Evolutionary conservation across 2,329 filamentous ascomycete genomes (phyloP).

Genomic region (Didymella keratinophila): DNA sequence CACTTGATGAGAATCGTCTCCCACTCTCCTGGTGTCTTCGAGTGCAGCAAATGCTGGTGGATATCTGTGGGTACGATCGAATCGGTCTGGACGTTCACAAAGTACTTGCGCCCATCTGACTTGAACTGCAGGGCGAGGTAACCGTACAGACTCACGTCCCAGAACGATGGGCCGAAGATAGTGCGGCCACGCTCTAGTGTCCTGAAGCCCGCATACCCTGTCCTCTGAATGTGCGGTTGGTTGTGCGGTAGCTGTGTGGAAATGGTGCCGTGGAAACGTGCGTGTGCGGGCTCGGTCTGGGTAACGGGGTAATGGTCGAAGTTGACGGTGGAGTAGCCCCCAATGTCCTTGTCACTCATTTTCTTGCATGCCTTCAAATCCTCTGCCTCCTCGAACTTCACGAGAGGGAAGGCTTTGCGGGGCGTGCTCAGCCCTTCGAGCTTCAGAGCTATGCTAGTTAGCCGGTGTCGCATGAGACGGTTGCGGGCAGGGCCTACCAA

Average conservation of each 20-base stretch:
- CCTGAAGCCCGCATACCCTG: slow-evolving; percentile 89
- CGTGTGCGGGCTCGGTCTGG: slow-evolving; percentile 68
- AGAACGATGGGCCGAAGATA: slow-evolving; percentile 84
- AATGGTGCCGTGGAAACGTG: slow-evolving; percentile 86
- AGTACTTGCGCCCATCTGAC: slow-evolving; percentile 89
- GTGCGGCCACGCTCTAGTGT: slow-evolving; percentile 79
- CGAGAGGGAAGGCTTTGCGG: slow-evolving; percentile 68
- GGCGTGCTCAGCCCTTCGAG: slow-evolving; percentile 74
- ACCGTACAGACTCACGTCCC: slow-evolving; percentile 88
- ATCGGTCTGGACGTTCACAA: slow-evolving; percentile 95
- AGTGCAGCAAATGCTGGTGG: slow-evolving; percentile 90
- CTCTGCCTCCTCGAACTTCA: slow-evolving; percentile 65
- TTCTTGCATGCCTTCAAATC: slow-evolving; percentile 66
- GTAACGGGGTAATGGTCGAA: slow-evolving; percentile 68
- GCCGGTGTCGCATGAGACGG: slow-evolving; percentile 32
- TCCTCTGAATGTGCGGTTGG: slow-evolving; percentile 75
- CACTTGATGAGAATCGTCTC: slow-evolving; percentile 93
- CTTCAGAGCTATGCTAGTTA: slow-evolving; percentile 64
- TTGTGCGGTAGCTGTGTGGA: slow-evolving; percentile 82
- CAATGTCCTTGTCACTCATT: slow-evolving; percentile 87
- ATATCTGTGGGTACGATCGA: slow-evolving; percentile 93
- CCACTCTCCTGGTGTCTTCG: slow-evolving; percentile 83
- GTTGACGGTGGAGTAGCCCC: slow-evolving; percentile 79
- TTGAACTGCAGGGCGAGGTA: slow-evolving; percentile 90
- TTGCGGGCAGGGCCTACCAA: slow-evolving; percentile 55